phyloP scores from a whole-genome alignment of 169 alveolate species.

The Toxoplasma gondii region DNA sequence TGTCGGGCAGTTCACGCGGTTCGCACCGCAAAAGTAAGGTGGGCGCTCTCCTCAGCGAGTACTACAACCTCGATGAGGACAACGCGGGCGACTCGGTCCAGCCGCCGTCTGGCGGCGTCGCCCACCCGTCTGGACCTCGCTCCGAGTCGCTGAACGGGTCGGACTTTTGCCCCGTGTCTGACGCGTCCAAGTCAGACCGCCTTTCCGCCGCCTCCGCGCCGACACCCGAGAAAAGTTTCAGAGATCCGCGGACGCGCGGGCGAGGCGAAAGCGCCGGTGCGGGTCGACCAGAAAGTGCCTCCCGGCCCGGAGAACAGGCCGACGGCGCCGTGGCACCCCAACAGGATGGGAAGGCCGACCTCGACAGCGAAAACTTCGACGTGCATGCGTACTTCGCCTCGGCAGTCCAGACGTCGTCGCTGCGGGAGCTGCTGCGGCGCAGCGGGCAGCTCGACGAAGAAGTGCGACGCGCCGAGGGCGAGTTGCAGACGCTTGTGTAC shows the following conservation, averaged over 20 bases:
- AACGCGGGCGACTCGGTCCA: neutral
- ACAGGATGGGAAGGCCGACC: constrained; percentile 16
- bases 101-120: neutral
- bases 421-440: constrained; percentile 53
- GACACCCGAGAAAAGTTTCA: too few species aligned
- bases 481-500: constrained; percentile 86
- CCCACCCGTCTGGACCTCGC: neutral
- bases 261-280: too few species aligned
- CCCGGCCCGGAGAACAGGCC: neutral
- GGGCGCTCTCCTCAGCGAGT: constrained; percentile 30
- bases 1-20: neutral
- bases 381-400: constrained; percentile 62
- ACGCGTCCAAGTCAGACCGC: too few species aligned
- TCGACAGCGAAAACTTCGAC: constrained; percentile 38
- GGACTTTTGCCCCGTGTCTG: neutral
- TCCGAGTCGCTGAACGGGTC: neutral
- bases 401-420: constrained; percentile 39
- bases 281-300: too few species aligned
- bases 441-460: constrained; percentile 67
- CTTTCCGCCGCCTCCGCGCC: too few species aligned
- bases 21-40: constrained; percentile 12
- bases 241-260: too few species aligned
- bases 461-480: constrained; percentile 78
- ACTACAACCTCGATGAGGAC: constrained; percentile 28
- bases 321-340: neutral